These are phyloP conservation scores for Sclerotiophoma versabilis DNA, from an alignment of 2,329 filamentous ascomycete species.

Conservation along the genomic window DNA sequence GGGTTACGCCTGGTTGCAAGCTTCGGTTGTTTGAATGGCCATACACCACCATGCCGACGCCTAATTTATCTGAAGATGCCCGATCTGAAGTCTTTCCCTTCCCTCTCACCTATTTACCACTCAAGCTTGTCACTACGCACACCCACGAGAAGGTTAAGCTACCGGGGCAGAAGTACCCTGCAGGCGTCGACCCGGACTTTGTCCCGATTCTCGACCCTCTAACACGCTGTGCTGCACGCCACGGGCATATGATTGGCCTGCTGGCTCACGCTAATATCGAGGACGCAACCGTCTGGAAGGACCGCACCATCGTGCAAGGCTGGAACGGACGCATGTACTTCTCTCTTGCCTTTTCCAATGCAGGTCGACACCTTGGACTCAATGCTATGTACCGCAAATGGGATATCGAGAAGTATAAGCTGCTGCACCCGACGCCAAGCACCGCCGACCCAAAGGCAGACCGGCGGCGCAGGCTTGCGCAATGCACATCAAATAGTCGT, in stretches of 20 bases:
- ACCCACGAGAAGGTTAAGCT: constrained; percentile 33
- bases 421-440: constrained; percentile 3
- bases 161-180: constrained; percentile 30
- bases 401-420: constrained; percentile 14
- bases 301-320: constrained; percentile 35
- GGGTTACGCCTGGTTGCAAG: constrained; percentile 21
- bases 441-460: constrained; percentile 9
- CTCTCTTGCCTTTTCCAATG: constrained; percentile 15
- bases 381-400: constrained; percentile 29
- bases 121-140: constrained; percentile 34
- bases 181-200: constrained; percentile 26
- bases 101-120: constrained; percentile 30
- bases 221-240: constrained; percentile 30
- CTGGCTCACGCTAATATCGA: constrained; percentile 36
- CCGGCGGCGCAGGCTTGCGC: constrained; percentile 8
- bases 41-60: constrained; percentile 19
- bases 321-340: constrained; percentile 42
- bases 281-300: constrained; percentile 33
- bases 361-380: constrained; percentile 12
- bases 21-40: constrained; percentile 41
- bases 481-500: constrained; percentile 20
- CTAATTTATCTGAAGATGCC: background rate
- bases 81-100: constrained; percentile 13
- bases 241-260: constrained; percentile 29
- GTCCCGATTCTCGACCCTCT: constrained; percentile 29